phyloP scores from a whole-genome alignment of 768 basidiomycete species.

The Myochromella boudieri region DNA sequence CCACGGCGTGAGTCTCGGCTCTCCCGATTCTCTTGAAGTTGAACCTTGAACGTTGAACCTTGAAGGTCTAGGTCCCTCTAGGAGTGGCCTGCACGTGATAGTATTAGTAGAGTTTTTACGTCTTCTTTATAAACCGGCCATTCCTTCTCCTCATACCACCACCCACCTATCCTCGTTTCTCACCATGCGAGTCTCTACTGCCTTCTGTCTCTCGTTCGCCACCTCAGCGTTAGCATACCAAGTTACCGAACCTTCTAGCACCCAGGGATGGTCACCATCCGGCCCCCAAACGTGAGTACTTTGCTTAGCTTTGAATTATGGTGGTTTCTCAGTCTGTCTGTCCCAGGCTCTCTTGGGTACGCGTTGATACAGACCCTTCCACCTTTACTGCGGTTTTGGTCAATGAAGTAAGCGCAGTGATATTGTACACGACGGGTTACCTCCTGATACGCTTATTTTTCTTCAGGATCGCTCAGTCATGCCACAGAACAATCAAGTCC shows the following conservation, averaged over 20 bases:
- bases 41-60: no score
- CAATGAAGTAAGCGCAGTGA: conserved; percentile 48
- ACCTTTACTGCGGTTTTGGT: conserved; percentile 72
- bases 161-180: conserved; percentile 15
- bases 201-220: conserved; percentile 47
- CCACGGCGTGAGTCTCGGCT: no score
- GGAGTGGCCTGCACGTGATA: no score
- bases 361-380: conserved; percentile 61
- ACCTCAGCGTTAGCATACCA: conserved; percentile 63
- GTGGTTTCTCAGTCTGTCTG: no score
- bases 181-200: conserved; percentile 43
- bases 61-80: no score
- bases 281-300: conserved; percentile 46
- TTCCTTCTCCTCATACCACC: conserved; percentile 17
- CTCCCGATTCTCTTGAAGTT: no score
- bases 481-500: conserved; percentile 42
- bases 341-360: conserved; percentile 55
- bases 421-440: no score
- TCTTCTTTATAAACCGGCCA: conserved; percentile 22
- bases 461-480: conserved; percentile 34
- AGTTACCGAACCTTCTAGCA: conserved; percentile 50
- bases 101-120: conserved; percentile 20
- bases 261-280: conserved; percentile 55
- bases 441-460: no score
- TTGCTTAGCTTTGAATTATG: no score